Conservation (phyloP, 257 asterid species). For the Agastache rugosa region DNA sequence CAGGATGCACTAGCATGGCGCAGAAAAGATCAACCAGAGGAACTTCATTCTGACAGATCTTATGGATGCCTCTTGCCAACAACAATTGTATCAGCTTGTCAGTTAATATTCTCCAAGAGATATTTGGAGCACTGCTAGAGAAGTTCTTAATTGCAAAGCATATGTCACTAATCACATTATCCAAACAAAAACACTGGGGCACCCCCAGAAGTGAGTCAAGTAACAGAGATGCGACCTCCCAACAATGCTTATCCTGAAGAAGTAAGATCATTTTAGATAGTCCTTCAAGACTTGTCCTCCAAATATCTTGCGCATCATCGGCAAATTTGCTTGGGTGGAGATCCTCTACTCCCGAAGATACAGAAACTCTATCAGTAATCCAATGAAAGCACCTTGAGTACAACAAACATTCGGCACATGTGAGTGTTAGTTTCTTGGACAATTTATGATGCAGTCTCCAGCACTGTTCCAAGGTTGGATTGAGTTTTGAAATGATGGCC, state of each 20-base stretch:
- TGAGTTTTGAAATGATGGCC: constrained; percentile 64
- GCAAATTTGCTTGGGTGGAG: constrained; percentile 38
- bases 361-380: constrained; percentile 45
- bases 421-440: constrained; percentile 61
- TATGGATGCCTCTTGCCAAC: constrained; percentile 64
- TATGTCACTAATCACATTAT: constrained; percentile 53
- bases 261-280: constrained; percentile 61
- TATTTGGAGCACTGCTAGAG: constrained; percentile 75
- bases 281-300: constrained; percentile 69
- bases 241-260: constrained; percentile 73
- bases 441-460: constrained; percentile 76
- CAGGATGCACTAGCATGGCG: constrained; percentile 82
- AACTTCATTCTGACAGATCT: constrained; percentile 55
- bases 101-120: constrained; percentile 75
- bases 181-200: constrained; percentile 61
- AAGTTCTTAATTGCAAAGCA: constrained; percentile 67
- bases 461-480: constrained; percentile 70
- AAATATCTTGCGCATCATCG: constrained; percentile 48
- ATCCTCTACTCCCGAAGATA: constrained; percentile 46
- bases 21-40: constrained; percentile 70
- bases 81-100: constrained; percentile 73
- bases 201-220: constrained; percentile 72
- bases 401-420: constrained; percentile 81
- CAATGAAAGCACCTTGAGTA: constrained; percentile 64
- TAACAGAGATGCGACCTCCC: constrained; percentile 85